Evolutionary conservation across 768 basidiomycete genomes (phyloP), one percentile per base, ranked within the genome.

Genomic region (Tremella yokohamensis): DNA sequence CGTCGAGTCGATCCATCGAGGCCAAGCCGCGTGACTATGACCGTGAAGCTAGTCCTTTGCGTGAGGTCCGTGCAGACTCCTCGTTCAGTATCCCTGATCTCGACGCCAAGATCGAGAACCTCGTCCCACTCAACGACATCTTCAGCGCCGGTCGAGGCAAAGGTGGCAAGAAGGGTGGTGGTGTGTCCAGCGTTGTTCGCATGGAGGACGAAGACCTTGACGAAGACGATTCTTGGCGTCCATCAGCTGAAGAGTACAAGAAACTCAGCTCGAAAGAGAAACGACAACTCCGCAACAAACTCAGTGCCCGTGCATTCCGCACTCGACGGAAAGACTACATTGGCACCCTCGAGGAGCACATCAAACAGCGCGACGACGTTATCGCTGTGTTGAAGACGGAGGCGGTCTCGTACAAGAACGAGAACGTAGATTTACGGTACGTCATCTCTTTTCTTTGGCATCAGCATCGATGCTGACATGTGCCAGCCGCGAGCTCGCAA

Each of bases 181-280:
- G 75, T 8, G 60, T 76, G 62, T 73, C 72, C 19, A 65, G 62
- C 12, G 75, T 76, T 22, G 75, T 76, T 15, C 57, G 72, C 40
- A 62, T 57, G 25, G 70, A 70, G 20, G 72, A 72, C 49, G 73
- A 74, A 34, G 73, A 75, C 39, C 40, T 74, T 0, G 73, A 73
- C 26, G 75, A 75, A 47, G 75, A 76, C 26, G 75, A 76, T 47
- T 68, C 65, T 12, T 76, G 75, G 75, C 52, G 75, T 58, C 75
- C 75, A 9, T 70, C 65, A 16, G 87, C 91, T 0, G 94, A 96
- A 64, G 91, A 92, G 61, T 96, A 97, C 79, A 86, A 89, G 73
- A 97, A 90, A 77, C 88, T 99, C 84, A 84, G 85, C 4, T 87
- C 85, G 69, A 97, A 94, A 79, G 93, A 98, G 80, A 98, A 98